Conservation (phyloP, 2,329 filamentous ascomycete genomes). For the Dactylellina sp. region DNA sequence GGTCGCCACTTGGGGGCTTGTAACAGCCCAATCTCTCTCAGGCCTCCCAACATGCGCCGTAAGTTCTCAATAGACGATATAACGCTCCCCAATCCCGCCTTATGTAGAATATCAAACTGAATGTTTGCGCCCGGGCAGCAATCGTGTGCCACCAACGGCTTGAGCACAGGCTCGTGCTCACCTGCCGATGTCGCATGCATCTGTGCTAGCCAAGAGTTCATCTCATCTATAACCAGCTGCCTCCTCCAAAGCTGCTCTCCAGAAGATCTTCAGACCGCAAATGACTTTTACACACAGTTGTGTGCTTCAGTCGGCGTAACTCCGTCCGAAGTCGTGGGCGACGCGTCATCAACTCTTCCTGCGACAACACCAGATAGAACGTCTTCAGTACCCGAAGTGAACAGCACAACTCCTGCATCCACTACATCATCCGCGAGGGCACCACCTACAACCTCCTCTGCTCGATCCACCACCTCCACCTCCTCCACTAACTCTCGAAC, state of each 20-base stretch:
- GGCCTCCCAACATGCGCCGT: conserved; percentile 14
- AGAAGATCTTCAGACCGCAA: neutral
- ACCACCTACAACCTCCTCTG: neutral
- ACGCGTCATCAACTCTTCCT: no score
- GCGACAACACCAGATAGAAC: no score
- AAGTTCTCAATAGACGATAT: neutral
- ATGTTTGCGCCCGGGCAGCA: neutral
- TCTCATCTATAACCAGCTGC: neutral
- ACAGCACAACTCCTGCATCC: neutral
- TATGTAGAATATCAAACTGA: neutral
- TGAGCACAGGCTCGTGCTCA: neutral
- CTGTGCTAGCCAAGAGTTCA: neutral
- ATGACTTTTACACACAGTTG: neutral
- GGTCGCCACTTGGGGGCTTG: neutral
- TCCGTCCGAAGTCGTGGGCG: neutral
- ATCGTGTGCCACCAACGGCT: neutral
- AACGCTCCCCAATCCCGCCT: no score
- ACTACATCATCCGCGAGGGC: neutral
- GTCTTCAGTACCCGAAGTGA: no score
- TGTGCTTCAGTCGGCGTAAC: conserved; percentile 7
- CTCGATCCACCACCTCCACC: neutral
- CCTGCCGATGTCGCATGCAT: neutral
- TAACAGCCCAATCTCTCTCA: neutral
- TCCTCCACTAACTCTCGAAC: neutral
- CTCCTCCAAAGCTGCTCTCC: neutral